phyloP scores from a whole-genome alignment of 177 flowering plant species.

The Tripterygium wilfordii region DNA sequence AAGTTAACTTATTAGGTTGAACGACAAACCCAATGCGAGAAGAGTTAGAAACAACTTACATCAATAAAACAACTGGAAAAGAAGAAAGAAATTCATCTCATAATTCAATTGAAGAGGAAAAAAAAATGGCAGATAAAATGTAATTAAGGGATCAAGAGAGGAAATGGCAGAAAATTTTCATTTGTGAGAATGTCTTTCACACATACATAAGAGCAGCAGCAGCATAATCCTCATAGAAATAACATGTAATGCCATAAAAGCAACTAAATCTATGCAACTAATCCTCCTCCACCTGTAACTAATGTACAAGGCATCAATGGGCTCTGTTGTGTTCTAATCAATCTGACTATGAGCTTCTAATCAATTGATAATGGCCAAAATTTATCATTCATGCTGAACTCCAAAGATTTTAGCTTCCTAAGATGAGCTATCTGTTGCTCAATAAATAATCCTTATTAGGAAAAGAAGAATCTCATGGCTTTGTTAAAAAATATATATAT shows the following conservation, averaged over 20 bases:
- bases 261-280: constrained; percentile 8
- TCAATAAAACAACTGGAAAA: no score
- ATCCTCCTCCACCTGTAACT: constrained; percentile 6
- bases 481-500: no score
- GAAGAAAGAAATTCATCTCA: no score
- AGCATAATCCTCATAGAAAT: constrained; percentile 1
- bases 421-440: neutral
- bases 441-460: constrained; percentile 9
- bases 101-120: no score
- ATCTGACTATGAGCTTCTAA: constrained; percentile 4
- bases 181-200: no score
- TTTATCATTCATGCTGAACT: constrained; percentile 3
- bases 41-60: no score
- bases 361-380: constrained; percentile 1
- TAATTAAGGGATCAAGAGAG: no score
- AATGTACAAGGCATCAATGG: constrained; percentile 19
- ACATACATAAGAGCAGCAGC: constrained; percentile 1
- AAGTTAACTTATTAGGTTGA: no score
- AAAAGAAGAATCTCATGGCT: constrained; percentile 1
- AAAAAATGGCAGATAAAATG: no score
- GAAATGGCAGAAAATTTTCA: no score
- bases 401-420: neutral
- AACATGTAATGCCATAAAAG: neutral
- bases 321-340: constrained; percentile 2
- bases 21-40: no score